Percentiles rank a stretch among this genome's conserved stretches.
These are phyloP conservation scores for Neonectria faginata DNA, from an alignment of 2,329 filamentous ascomycete genomes.

Conservation along the genomic window DNA sequence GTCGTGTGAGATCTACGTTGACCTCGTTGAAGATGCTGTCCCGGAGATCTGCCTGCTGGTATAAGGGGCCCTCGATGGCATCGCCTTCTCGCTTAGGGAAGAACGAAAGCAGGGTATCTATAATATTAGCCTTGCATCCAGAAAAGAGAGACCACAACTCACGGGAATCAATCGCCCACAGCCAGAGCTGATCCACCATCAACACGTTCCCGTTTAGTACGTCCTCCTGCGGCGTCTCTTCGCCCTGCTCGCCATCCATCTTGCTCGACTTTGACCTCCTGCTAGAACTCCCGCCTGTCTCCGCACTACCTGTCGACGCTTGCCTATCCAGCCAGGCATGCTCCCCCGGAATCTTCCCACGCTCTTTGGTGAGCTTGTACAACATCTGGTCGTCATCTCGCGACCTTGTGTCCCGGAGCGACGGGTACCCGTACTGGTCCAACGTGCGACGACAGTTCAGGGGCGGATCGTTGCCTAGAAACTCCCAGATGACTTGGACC, in stretches of 20 bases:
- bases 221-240: constrained; percentile 52
- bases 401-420: constrained; percentile 68
- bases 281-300: constrained; percentile 44
- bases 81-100: constrained; percentile 67
- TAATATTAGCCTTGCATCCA: background rate
- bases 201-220: constrained; percentile 67
- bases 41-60: constrained; percentile 70
- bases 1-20: constrained; percentile 71
- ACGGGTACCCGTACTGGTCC: constrained; percentile 74
- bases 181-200: constrained; percentile 77
- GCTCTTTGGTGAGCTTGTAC: constrained; percentile 71
- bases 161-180: constrained; percentile 69
- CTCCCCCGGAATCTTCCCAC: constrained; percentile 41
- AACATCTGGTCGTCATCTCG: constrained; percentile 76
- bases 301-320: constrained; percentile 46
- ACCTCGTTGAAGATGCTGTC: constrained; percentile 75
- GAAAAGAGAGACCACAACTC: constrained; percentile 31
- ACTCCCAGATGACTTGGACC: constrained; percentile 72
- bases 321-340: constrained; percentile 45
- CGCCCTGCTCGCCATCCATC: constrained; percentile 43
- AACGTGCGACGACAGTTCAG: constrained; percentile 71
- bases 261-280: constrained; percentile 46
- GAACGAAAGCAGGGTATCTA: constrained; percentile 65
- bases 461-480: constrained; percentile 69
- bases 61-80: constrained; percentile 65